Percentiles rank a stretch among this genome's conserved stretches.
phyloP scores from a whole-genome alignment of 257 asterid genomes.

The Anisodus tanguticus region DNA sequence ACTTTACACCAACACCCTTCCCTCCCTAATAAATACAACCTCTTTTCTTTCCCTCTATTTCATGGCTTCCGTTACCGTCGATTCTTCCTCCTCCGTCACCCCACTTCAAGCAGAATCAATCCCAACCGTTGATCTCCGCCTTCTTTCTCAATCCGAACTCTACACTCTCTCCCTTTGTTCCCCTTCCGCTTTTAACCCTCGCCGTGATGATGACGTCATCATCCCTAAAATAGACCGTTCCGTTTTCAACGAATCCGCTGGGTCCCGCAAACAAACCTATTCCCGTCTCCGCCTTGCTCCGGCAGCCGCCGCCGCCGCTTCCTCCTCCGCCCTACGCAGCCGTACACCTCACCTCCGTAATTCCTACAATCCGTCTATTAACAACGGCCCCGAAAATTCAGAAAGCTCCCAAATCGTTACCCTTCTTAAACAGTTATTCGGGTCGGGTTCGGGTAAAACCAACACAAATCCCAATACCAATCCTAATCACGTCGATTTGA shows the following conservation, averaged over 20 bases:
- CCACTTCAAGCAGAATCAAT: conserved; percentile 54
- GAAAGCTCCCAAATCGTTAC: conserved; percentile 60
- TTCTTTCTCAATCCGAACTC: conserved; percentile 77
- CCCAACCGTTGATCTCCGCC: conserved; percentile 67
- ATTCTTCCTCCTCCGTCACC: conserved; percentile 41
- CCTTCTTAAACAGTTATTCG: conserved; percentile 61
- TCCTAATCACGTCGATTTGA: conserved; percentile 35
- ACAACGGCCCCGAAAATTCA: conserved; percentile 56
- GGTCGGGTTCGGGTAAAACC: conserved; percentile 29
- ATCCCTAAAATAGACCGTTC: conserved; percentile 80
- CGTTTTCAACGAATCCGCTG: conserved; percentile 90
- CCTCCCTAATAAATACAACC: conserved; percentile 16
- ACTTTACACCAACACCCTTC: neutral
- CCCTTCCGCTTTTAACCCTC: conserved; percentile 54
- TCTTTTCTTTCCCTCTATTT: neutral
- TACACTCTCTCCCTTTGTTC: conserved; percentile 71
- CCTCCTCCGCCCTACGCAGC: conserved; percentile 55
- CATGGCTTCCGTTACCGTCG: conserved; percentile 49
- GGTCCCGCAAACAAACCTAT: conserved; percentile 84
- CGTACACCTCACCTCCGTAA: conserved; percentile 74
- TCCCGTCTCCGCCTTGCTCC: conserved; percentile 88
- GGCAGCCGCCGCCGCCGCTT: conserved; percentile 45
- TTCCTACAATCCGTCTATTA: conserved; percentile 29
- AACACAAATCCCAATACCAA: conserved; percentile 33
- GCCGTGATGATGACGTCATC: conserved; percentile 65